Evolutionary conservation across 805 yeast genomes (phyloP).

Genomic region (Saccharomycopsis sp.): DNA sequence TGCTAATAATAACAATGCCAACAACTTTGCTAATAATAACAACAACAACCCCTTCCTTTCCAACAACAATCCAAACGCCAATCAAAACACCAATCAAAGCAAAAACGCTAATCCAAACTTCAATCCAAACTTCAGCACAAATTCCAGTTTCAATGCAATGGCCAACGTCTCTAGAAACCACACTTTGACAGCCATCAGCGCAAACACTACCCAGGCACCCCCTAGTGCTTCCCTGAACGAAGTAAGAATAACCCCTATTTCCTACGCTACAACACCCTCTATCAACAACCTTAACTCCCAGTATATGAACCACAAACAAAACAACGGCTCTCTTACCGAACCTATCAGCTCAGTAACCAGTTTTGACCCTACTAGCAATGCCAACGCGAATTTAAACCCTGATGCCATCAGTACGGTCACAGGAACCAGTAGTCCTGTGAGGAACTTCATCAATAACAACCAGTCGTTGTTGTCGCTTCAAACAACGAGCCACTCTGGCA

Average conservation of each 20-base stretch:
- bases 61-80: neutral
- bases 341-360: neutral
- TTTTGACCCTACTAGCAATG: neutral
- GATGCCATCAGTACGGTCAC: constrained; percentile 2
- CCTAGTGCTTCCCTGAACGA: neutral
- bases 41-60: neutral
- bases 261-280: constrained; percentile 7
- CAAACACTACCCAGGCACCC: neutral
- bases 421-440: constrained; percentile 2
- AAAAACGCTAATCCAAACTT: neutral
- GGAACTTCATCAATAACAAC: constrained; percentile 8
- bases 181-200: neutral
- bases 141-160: too few relatives aligned
- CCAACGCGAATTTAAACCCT: neutral
- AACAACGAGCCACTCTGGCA: neutral
- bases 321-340: neutral
- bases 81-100: neutral
- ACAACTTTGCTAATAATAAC: neutral
- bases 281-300: neutral
- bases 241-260: constrained; percentile 1
- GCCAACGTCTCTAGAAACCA: too few relatives aligned
- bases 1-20: neutral
- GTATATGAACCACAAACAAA: neutral
- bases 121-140: neutral
- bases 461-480: constrained; percentile 2